Percentiles rank a stretch among this genome's conserved stretches.
Evolutionary conservation across 164 flowering plant species (phyloP).

Genomic region (Sedum album): DNA sequence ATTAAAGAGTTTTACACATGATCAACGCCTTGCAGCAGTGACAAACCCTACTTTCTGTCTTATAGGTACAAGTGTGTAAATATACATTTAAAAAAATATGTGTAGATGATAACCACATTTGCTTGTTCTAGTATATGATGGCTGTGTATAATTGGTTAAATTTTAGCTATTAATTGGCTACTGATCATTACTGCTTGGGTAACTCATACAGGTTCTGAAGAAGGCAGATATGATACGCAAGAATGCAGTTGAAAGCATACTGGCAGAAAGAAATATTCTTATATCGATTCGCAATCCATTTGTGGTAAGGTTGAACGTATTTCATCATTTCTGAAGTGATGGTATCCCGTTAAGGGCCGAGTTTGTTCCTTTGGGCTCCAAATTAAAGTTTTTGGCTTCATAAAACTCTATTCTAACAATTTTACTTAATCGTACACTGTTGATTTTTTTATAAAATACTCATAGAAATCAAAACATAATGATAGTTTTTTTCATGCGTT

Average conservation of each 20-base stretch:
- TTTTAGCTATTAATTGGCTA: not conserved
- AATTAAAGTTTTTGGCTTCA: not conserved
- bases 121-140: not conserved
- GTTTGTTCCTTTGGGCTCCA: not conserved
- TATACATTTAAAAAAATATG: not conserved
- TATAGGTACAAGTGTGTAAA: too few relatives aligned
- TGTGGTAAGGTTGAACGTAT: constrained; percentile 57
- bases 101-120: not conserved
- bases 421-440: not conserved
- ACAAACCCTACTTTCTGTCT: too few relatives aligned
- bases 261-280: constrained; percentile 92
- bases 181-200: not conserved
- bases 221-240: constrained; percentile 95
- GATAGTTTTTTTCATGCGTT: not conserved
- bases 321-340: not conserved
- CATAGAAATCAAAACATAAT: not conserved
- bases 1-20: too few relatives aligned
- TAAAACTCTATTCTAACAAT: not conserved
- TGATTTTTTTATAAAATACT: not conserved
- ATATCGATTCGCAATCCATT: constrained; percentile 93
- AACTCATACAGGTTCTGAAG: constrained; percentile 60
- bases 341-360: not conserved
- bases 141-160: not conserved
- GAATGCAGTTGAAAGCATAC: constrained; percentile 96
- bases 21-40: not conserved